Conservation (phyloP, 352 stramenopile genomes). For the Phytophthora pinifolia region DNA sequence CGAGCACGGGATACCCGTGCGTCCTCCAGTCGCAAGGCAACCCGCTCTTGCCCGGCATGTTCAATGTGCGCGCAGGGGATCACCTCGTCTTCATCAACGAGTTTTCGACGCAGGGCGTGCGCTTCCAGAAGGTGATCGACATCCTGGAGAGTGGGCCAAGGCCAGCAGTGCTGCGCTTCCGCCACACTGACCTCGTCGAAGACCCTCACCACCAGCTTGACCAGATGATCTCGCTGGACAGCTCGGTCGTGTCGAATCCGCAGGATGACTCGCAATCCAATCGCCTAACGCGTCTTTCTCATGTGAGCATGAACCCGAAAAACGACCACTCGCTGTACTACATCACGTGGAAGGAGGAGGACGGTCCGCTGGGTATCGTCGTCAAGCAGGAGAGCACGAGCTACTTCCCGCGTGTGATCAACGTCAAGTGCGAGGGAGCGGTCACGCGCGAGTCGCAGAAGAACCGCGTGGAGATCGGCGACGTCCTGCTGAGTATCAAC, state of each 20-base stretch:
- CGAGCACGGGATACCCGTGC: slow-evolving; percentile 72
- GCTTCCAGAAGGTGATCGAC: slow-evolving; percentile 87
- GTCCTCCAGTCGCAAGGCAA: slow-evolving; percentile 83
- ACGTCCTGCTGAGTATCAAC: slow-evolving; percentile 87
- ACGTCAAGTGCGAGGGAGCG: slow-evolving; percentile 86
- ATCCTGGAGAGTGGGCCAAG: slow-evolving; percentile 80
- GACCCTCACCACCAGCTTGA: slow-evolving; percentile 40
- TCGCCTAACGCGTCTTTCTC: slow-evolving; percentile 64
- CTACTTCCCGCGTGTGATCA: slow-evolving; percentile 87
- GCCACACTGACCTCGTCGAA: slow-evolving; percentile 74
- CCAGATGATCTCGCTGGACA: slow-evolving; percentile 17
- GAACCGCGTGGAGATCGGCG: slow-evolving; percentile 80
- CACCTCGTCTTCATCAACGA: slow-evolving; percentile 88
- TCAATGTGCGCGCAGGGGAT: slow-evolving; percentile 81
- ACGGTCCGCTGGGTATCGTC: slow-evolving; percentile 82
- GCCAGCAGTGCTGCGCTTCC: slow-evolving; percentile 79
- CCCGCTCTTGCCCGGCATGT: slow-evolving; percentile 77
- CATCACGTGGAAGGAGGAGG: slow-evolving; percentile 90
- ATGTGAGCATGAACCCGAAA: slow-evolving; percentile 81
- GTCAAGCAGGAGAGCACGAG: slow-evolving; percentile 87
- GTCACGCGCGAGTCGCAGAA: slow-evolving; percentile 81
- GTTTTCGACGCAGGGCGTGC: slow-evolving; percentile 78
- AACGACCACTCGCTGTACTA: slow-evolving; percentile 86
- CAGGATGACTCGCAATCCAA: slow-evolving; percentile 71
- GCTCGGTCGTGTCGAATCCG: slow-evolving; percentile 52